Percentiles rank a stretch among this genome's conserved stretches.
phyloP scores from a whole-genome alignment of 352 stramenopile species.

The Globisporangium lucens region DNA sequence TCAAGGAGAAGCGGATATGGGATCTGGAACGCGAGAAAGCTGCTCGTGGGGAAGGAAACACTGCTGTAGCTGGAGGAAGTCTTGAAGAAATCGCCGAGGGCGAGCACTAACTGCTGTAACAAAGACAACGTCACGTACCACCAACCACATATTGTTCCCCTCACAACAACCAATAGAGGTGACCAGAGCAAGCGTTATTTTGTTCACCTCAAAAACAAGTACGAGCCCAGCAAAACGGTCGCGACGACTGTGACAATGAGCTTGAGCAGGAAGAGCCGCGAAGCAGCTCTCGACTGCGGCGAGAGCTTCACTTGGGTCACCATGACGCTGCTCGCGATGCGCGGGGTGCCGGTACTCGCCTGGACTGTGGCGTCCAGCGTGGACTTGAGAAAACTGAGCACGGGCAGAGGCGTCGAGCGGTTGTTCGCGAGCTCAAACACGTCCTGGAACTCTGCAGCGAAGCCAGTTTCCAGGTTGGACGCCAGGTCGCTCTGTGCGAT shows the following conservation, averaged over 20 bases:
- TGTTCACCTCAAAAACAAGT: constrained; percentile 34
- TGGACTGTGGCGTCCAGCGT: constrained; percentile 32
- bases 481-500: constrained; percentile 40
- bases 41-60: constrained; percentile 9
- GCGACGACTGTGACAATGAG: constrained; percentile 55
- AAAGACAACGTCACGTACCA: not conserved
- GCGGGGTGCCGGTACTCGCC: constrained; percentile 14
- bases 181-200: not conserved
- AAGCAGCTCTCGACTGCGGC: constrained; percentile 37
- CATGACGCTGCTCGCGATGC: constrained; percentile 44
- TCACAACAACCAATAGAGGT: not conserved
- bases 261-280: constrained; percentile 72
- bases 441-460: constrained; percentile 69
- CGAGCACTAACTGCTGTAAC: not conserved
- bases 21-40: constrained; percentile 14
- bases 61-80: not conserved
- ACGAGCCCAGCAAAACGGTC: constrained; percentile 51
- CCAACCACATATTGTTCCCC: not conserved
- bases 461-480: constrained; percentile 41
- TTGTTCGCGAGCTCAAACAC: constrained; percentile 66
- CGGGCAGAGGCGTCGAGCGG: constrained; percentile 38
- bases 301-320: constrained; percentile 46
- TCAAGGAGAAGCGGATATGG: constrained; percentile 30
- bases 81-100: constrained; percentile 4
- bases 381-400: constrained; percentile 44